Evolutionary conservation across 768 basidiomycete genomes (phyloP).

Genomic region (Kockovaella imperatae): DNA sequence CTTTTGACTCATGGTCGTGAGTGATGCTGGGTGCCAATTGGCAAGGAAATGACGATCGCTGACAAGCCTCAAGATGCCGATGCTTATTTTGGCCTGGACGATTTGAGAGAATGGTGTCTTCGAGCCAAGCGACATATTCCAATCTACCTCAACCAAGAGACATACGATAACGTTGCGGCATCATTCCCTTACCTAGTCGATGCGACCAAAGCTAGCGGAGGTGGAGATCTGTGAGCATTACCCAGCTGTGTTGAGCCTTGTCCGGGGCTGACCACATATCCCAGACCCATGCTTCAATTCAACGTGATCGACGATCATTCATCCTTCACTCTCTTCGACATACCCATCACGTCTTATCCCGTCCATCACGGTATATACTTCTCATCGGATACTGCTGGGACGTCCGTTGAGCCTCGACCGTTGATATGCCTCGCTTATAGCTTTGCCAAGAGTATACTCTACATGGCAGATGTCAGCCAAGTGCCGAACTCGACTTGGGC

Average conservation of each 20-base stretch:
- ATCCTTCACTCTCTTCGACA: constrained; percentile 57
- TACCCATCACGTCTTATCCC: constrained; percentile 38
- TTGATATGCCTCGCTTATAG: constrained; percentile 45
- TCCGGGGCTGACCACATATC: background rate
- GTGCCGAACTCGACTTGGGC: constrained; percentile 69
- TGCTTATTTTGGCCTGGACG: constrained; percentile 85
- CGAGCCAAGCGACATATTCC: constrained; percentile 27
- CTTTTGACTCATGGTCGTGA: constrained; percentile 76
- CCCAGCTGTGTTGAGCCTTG: background rate
- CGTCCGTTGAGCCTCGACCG: constrained; percentile 21
- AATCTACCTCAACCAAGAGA: constrained; percentile 25
- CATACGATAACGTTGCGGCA: constrained; percentile 45
- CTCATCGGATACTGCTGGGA: background rate
- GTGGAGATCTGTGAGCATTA: constrained; percentile 34
- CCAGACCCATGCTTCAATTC: constrained; percentile 55
- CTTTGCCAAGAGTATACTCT: constrained; percentile 57
- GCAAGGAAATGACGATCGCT: background rate
- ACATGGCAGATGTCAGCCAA: constrained; percentile 73
- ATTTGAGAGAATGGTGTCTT: constrained; percentile 56
- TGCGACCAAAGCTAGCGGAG: constrained; percentile 59
- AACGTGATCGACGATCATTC: constrained; percentile 65
- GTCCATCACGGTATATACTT: constrained; percentile 44
- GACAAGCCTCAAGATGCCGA: constrained; percentile 34
- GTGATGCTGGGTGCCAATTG: constrained; percentile 5
- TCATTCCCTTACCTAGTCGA: constrained; percentile 64